Evolutionary conservation across 371 early-diverging fungal genomes (phyloP).

Genomic region (Circinella minor): DNA sequence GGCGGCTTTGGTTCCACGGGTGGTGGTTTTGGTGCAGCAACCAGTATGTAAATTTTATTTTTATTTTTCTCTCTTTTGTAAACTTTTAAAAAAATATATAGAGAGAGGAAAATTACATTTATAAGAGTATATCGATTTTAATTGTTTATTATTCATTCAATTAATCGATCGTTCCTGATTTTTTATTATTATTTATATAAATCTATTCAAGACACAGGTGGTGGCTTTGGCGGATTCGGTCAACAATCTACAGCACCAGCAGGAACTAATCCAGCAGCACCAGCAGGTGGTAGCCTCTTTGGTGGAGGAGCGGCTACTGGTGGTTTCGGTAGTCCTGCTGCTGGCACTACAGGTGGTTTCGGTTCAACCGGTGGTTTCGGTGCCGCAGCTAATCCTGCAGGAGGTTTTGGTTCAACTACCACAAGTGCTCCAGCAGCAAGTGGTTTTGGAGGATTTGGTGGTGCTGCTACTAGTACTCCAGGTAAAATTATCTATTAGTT

Average conservation of each 20-base stretch:
- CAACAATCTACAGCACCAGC: conserved; percentile 23
- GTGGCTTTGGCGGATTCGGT: conserved; percentile 35
- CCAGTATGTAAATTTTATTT: conserved; percentile 9
- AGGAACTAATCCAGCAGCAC: neutral
- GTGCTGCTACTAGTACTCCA: conserved; percentile 17
- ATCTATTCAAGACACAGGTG: conserved; percentile 11
- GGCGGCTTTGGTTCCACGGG: conserved; percentile 21
- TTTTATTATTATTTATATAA: neutral
- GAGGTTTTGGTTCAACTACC: conserved; percentile 18
- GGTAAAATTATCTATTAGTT: neutral
- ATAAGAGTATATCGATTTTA: no score
- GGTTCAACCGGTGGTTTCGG: conserved; percentile 18
- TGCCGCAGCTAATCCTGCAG: conserved; percentile 15
- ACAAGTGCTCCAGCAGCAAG: conserved; percentile 15
- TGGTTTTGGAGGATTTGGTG: conserved; percentile 18
- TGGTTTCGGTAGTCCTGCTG: conserved; percentile 10
- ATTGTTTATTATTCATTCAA: no score
- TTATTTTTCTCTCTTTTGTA: no score
- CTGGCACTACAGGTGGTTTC: conserved; percentile 5
- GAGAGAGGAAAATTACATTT: no score
- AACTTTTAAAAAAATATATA: no score
- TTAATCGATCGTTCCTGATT: neutral
- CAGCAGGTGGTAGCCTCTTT: neutral
- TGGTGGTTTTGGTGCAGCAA: conserved; percentile 15
- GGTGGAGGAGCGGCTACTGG: conserved; percentile 21